Percentiles rank a stretch among this genome's conserved stretches.
phyloP scores from a whole-genome alignment of 83 land plant species.

The Diphasiastrum complanatum region DNA sequence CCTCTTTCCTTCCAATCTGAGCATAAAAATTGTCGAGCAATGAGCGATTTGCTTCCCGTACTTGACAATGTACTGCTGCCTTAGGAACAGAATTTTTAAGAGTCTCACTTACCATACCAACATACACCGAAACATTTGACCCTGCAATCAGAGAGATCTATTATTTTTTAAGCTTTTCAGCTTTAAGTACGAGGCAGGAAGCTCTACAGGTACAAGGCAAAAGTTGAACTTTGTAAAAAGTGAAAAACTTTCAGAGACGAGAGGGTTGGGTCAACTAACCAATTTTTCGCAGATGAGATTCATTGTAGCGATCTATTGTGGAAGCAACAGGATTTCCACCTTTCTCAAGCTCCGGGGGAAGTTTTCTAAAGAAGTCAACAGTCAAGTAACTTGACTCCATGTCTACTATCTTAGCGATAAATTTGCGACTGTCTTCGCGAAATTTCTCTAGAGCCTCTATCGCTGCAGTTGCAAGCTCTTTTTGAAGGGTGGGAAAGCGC shows the following conservation, averaged over 20 bases:
- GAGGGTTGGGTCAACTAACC: constrained; percentile 34
- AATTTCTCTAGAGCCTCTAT: constrained; percentile 68
- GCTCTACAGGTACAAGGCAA: not conserved
- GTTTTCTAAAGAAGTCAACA: constrained; percentile 85
- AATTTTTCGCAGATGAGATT: constrained; percentile 62
- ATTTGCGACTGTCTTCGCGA: constrained; percentile 77
- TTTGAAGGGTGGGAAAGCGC: constrained; percentile 73
- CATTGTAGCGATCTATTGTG: constrained; percentile 55
- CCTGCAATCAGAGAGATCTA: constrained; percentile 35
- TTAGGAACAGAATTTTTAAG: constrained; percentile 68
- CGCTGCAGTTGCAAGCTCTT: constrained; percentile 81
- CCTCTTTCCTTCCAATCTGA: constrained; percentile 79
- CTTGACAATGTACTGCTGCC: constrained; percentile 84
- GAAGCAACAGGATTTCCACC: constrained; percentile 46
- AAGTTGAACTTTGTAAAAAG: not conserved
- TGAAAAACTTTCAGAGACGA: not conserved
- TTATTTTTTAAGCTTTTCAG: not conserved
- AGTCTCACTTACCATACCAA: constrained; percentile 68
- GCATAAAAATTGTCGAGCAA: constrained; percentile 62
- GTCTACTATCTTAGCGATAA: constrained; percentile 63
- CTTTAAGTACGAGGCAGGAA: not conserved
- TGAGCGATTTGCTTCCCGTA: constrained; percentile 75
- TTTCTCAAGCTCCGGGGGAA: constrained; percentile 62
- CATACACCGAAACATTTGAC: constrained; percentile 62
- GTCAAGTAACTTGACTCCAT: constrained; percentile 88